A percentile compares a stretch with the other conserved stretches of the same genome.
Conservation (phyloP, 2,329 filamentous ascomycete genomes). For the Arthroderma uncinatum region DNA sequence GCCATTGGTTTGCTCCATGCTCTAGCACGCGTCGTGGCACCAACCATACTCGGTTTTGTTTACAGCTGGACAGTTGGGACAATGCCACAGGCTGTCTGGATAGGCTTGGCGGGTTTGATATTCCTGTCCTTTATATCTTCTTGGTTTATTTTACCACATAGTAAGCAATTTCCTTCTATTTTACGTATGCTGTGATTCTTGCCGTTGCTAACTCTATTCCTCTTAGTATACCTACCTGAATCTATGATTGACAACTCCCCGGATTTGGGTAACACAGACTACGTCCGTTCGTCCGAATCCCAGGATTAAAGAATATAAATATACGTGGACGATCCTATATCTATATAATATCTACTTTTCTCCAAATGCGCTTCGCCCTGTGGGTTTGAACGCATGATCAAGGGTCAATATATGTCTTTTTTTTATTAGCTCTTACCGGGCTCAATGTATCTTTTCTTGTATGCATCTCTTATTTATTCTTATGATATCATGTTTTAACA, state of each 20-base stretch:
- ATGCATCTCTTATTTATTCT: too few species aligned
- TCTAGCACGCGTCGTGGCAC: conserved; percentile 64
- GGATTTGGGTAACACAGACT: neutral
- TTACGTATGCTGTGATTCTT: neutral
- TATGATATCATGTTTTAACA: too few species aligned
- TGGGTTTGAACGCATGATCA: too few species aligned
- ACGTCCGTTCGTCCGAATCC: neutral
- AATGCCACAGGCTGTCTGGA: conserved; percentile 74
- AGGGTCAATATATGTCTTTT: too few species aligned
- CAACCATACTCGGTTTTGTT: conserved; percentile 72
- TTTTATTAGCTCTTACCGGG: too few species aligned
- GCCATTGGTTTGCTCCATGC: conserved; percentile 79
- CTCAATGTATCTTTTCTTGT: too few species aligned
- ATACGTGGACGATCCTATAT: neutral
- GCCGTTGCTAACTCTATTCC: neutral
- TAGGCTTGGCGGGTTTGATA: conserved; percentile 59
- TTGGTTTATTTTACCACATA: conserved; percentile 60
- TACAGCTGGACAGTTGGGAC: conserved; percentile 69
- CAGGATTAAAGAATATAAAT: neutral
- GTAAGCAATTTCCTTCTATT: conserved; percentile 44
- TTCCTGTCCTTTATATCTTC: conserved; percentile 53
- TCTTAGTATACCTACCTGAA: conserved; percentile 3
- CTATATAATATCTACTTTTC: neutral
- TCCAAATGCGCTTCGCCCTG: too few species aligned
- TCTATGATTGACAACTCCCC: neutral